Percentiles rank a stretch among this genome's conserved stretches.
Conservation (phyloP, 805 yeast species). For the Candida adriatica region DNA sequence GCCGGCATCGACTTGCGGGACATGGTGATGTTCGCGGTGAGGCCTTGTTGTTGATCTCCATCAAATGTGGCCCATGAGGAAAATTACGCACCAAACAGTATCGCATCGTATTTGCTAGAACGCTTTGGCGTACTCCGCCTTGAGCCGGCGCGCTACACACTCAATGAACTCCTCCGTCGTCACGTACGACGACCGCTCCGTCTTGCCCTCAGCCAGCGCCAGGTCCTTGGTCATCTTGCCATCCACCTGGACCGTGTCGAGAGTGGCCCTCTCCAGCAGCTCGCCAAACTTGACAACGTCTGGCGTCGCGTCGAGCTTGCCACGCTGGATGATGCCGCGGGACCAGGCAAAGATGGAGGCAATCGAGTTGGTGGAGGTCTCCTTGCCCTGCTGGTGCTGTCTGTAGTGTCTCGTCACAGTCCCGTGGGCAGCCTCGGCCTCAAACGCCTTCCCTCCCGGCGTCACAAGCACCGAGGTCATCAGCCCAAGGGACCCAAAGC, state of each 20-base stretch:
- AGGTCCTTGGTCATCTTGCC: slow-evolving; percentile 94
- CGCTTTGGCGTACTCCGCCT: slow-evolving; percentile 7
- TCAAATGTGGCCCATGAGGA: too few relatives aligned
- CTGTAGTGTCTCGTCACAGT: slow-evolving; percentile 97
- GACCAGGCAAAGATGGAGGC: slow-evolving; percentile 98
- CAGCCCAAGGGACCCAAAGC: slow-evolving; percentile 92
- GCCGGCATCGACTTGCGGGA: slow-evolving; percentile 1
- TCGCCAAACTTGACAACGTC: slow-evolving; percentile 79
- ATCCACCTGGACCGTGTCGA: slow-evolving; percentile 78
- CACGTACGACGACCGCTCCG: slow-evolving; percentile 75
- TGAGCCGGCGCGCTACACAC: slow-evolving; percentile 66
- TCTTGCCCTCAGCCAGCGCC: slow-evolving; percentile 83
- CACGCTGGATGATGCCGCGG: slow-evolving; percentile 89
- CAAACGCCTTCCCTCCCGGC: slow-evolving; percentile 95
- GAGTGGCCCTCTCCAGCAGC: slow-evolving; percentile 71
- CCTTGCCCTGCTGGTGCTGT: slow-evolving; percentile 94
- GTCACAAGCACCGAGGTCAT: slow-evolving; percentile 96
- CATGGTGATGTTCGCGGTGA: neutral
- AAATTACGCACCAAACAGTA: too few relatives aligned
- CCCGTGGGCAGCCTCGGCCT: slow-evolving; percentile 98
- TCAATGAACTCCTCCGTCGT: slow-evolving; percentile 89
- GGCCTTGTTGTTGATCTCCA: neutral
- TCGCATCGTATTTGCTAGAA: slow-evolving; percentile 3
- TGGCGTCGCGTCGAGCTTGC: slow-evolving; percentile 79
- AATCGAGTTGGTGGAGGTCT: slow-evolving; percentile 94